Conservation (phyloP, 2,329 filamentous ascomycete genomes). For the Paraconiothyrium sp. region DNA sequence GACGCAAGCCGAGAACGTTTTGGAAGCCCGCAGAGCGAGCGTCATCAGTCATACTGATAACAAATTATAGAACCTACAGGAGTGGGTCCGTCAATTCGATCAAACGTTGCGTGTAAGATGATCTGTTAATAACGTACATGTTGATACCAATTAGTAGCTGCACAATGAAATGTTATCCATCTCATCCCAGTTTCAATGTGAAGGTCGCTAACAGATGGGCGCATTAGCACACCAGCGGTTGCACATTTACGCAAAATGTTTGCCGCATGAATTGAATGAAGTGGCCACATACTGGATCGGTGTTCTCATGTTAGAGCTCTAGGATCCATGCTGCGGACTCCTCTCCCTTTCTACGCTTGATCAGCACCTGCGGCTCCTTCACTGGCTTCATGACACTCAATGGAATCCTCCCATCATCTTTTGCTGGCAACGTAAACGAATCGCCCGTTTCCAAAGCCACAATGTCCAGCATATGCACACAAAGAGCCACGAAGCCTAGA, state of each 20-base stretch:
- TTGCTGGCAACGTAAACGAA: slow-evolving; percentile 19
- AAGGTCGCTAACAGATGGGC: background rate
- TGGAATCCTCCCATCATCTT: slow-evolving; percentile 27
- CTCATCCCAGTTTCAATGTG: background rate
- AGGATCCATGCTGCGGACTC: slow-evolving; percentile 21
- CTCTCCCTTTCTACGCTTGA: slow-evolving; percentile 23
- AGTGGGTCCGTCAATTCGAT: background rate
- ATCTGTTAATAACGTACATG: background rate
- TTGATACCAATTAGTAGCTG: background rate
- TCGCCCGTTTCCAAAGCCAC: slow-evolving; percentile 16
- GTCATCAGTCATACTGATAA: slow-evolving; percentile 27
- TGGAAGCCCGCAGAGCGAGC: slow-evolving; percentile 45
- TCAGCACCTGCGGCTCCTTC: slow-evolving; percentile 22
- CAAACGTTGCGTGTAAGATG: background rate
- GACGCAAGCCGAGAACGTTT: slow-evolving; percentile 43
- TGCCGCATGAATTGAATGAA: background rate
- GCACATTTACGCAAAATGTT: background rate
- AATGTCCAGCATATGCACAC: slow-evolving; percentile 40
- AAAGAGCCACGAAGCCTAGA: slow-evolving; percentile 34
- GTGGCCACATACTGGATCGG: background rate
- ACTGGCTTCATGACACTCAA: slow-evolving; percentile 34
- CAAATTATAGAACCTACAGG: slow-evolving; percentile 19
- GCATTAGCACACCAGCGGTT: background rate
- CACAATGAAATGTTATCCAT: background rate
- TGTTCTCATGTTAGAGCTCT: slow-evolving; percentile 11